A percentile compares a stretch with the other conserved stretches of the same genome.
These are phyloP conservation scores for Priceomyces haplophilus DNA, from an alignment of 805 yeast species.

Conservation along the genomic window DNA sequence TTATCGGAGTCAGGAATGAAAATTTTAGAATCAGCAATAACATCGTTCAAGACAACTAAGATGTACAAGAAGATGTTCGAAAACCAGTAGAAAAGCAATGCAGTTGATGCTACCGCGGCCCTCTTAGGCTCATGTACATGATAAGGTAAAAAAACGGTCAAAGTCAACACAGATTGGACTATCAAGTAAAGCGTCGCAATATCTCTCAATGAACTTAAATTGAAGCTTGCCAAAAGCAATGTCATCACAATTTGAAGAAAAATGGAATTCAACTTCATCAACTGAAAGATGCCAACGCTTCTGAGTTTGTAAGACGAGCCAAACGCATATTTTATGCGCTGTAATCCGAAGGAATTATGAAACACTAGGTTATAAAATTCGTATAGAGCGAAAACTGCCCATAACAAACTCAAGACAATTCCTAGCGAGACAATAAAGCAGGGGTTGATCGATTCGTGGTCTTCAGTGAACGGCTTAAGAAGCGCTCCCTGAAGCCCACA, in stretches of 20 bases:
- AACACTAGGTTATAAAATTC: slow-evolving; percentile 12
- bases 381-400: slow-evolving; percentile 10
- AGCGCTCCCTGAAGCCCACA: slow-evolving; percentile 4
- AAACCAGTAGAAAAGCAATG: slow-evolving; percentile 41
- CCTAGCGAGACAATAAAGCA: slow-evolving; percentile 18
- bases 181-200: slow-evolving; percentile 8
- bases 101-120: slow-evolving; percentile 34
- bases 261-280: slow-evolving; percentile 15
- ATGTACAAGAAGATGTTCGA: slow-evolving; percentile 6
- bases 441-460: slow-evolving; percentile 26
- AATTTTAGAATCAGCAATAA: slow-evolving; percentile 16
- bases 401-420: slow-evolving; percentile 7
- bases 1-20: slow-evolving; percentile 9
- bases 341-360: slow-evolving; percentile 15
- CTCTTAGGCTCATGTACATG: slow-evolving; percentile 44
- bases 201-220: slow-evolving; percentile 4
- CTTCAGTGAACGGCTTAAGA: slow-evolving; percentile 23
- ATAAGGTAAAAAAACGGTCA: slow-evolving; percentile 35
- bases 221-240: slow-evolving; percentile 9
- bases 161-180: slow-evolving; percentile 5
- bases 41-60: slow-evolving; percentile 19
- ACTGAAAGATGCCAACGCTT: slow-evolving; percentile 18
- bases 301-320: slow-evolving; percentile 15
- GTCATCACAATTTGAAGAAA: slow-evolving; percentile 14
- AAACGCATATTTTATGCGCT: slow-evolving; percentile 16